phyloP scores from a whole-genome alignment of 2,329 filamentous ascomycete species.

The Xylariaceae sp. region DNA sequence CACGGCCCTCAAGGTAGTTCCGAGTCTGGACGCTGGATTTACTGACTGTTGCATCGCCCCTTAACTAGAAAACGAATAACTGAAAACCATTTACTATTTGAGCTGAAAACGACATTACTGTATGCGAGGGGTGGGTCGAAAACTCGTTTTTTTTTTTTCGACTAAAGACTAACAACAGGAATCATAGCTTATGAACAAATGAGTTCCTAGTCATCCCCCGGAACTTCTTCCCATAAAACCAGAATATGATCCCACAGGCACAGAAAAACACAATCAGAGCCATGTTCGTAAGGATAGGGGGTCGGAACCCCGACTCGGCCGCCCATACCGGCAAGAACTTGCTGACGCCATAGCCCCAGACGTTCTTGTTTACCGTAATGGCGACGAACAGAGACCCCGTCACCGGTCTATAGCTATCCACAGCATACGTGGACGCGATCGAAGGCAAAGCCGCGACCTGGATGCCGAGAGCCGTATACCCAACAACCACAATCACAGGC shows the following conservation, averaged over 20 bases:
- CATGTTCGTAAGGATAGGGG: constrained; percentile 27
- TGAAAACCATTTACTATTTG: no score
- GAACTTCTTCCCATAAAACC: constrained; percentile 29
- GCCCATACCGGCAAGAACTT: constrained; percentile 28
- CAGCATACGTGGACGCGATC: constrained; percentile 54
- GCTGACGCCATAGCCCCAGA: constrained; percentile 30
- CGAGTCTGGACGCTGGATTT: no score
- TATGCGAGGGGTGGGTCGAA: no score
- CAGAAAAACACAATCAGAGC: constrained; percentile 25
- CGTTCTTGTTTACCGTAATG: constrained; percentile 45
- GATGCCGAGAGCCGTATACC: constrained; percentile 35
- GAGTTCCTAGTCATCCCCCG: constrained; percentile 30
- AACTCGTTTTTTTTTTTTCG: no score
- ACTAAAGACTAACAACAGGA: no score
- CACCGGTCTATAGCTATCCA: constrained; percentile 61
- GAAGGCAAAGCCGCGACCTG: constrained; percentile 48
- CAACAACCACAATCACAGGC: constrained; percentile 42
- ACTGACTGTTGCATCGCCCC: no score
- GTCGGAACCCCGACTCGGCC: constrained; percentile 21
- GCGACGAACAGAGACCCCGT: constrained; percentile 57
- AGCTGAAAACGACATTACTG: no score
- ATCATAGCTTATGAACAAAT: constrained; percentile 24
- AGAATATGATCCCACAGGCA: constrained; percentile 27
- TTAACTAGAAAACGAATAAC: no score
- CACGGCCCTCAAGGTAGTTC: no score